These are phyloP conservation scores for Diddensiella caesifluorescens DNA, from an alignment of 805 yeast species.

Conservation along the genomic window DNA sequence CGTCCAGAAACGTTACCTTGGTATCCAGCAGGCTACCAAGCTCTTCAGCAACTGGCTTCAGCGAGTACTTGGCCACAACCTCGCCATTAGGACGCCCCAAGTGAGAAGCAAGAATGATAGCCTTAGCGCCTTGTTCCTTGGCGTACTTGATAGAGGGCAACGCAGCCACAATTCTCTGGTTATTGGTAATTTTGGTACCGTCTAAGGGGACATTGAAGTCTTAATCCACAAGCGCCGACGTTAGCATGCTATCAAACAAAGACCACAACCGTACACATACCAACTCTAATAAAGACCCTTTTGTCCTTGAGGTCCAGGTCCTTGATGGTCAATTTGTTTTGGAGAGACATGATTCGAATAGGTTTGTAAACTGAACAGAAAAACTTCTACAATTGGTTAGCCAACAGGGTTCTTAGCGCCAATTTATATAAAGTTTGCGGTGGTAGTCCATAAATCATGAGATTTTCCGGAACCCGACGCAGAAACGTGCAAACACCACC, in stretches of 20 bases:
- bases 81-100: conserved; percentile 99
- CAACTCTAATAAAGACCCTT: conserved; percentile 98
- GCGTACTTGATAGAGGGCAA: conserved; percentile 97
- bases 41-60: conserved; percentile 91
- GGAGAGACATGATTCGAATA: conserved; percentile 98
- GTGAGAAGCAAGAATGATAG: conserved; percentile 90
- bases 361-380: too few species aligned
- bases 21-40: conserved; percentile 69
- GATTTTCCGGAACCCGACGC: too few species aligned
- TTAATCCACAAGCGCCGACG: conserved; percentile 1
- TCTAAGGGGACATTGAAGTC: conserved; percentile 59
- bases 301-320: conserved; percentile 83
- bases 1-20: conserved; percentile 75
- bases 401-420: too few species aligned
- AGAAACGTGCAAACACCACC: too few species aligned
- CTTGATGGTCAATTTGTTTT: conserved; percentile 87
- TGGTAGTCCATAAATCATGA: too few species aligned
- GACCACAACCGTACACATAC: conserved; percentile 32
- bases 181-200: conserved; percentile 95
- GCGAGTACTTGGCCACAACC: conserved; percentile 74
- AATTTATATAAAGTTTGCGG: too few species aligned
- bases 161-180: conserved; percentile 99
- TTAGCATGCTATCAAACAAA: neutral
- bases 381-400: too few species aligned
- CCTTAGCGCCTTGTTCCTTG: conserved; percentile 84